phyloP scores from a whole-genome alignment of 495 filamentous ascomycete genomes.

The Tuber melanosporum region DNA sequence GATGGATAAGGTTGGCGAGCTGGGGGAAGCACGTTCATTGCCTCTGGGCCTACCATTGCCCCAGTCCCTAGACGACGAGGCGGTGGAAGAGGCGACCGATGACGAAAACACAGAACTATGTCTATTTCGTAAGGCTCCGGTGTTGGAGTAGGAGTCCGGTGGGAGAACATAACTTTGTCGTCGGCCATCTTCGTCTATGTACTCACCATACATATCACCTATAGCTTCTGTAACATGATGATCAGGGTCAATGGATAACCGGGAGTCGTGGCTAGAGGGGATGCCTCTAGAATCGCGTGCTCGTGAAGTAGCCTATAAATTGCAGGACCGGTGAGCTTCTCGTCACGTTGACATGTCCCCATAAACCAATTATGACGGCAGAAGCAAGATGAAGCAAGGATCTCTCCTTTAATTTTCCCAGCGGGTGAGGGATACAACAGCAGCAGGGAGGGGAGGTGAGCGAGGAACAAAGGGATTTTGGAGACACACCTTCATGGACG shows the following conservation, averaged over 20 bases:
- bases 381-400: slow-evolving; percentile 16
- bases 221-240: slow-evolving; percentile 99
- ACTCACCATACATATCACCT: slow-evolving; percentile 85
- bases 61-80: slow-evolving; percentile 14
- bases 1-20: slow-evolving; percentile 57
- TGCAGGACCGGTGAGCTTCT: slow-evolving; percentile 27
- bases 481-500: slow-evolving; percentile 42
- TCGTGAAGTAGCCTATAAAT: slow-evolving; percentile 51
- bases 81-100: slow-evolving; percentile 20
- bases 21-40: slow-evolving; percentile 42
- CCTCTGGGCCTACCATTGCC: slow-evolving; percentile 21
- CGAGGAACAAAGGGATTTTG: slow-evolving; percentile 5
- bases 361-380: slow-evolving; percentile 17
- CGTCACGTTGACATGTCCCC: slow-evolving; percentile 14
- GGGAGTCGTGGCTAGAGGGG: slow-evolving; percentile 57
- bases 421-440: slow-evolving; percentile 13
- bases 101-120: slow-evolving; percentile 25
- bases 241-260: slow-evolving; percentile 68
- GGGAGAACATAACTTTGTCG: slow-evolving; percentile 42
- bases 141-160: slow-evolving; percentile 23
- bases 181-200: slow-evolving; percentile 56
- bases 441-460: slow-evolving; percentile 12
- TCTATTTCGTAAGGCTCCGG: slow-evolving; percentile 21
- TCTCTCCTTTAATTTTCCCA: background rate
- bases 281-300: slow-evolving; percentile 52